These are phyloP conservation scores for Choanephora cucurbitarum DNA, from an alignment of 371 early-diverging fungal species.

Conservation along the genomic window DNA sequence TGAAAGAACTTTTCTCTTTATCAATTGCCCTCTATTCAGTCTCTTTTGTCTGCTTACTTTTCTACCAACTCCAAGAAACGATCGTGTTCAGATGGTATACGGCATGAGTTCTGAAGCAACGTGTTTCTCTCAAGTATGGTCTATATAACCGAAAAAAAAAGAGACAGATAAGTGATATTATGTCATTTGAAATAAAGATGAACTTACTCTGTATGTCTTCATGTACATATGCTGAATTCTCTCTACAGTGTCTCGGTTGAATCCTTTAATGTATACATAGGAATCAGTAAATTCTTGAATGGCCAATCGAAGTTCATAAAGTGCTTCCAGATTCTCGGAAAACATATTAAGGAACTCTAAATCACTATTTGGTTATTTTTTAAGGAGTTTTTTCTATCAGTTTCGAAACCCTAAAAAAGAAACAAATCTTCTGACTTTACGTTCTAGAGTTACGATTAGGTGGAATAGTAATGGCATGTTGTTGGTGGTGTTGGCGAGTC, in stretches of 20 bases:
- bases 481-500: slow-evolving; percentile 26
- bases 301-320: slow-evolving; percentile 50
- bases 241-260: slow-evolving; percentile 54
- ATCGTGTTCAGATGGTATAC: slow-evolving; percentile 56
- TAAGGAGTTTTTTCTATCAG: background rate
- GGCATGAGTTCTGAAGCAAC: slow-evolving; percentile 42
- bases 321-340: slow-evolving; percentile 51
- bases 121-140: slow-evolving; percentile 46
- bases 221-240: slow-evolving; percentile 62
- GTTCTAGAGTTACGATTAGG: slow-evolving; percentile 48
- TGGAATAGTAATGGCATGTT: slow-evolving; percentile 47
- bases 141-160: slow-evolving; percentile 16
- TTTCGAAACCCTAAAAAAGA: slow-evolving; percentile 7
- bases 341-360: slow-evolving; percentile 60
- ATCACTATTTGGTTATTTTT: slow-evolving; percentile 41
- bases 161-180: background rate
- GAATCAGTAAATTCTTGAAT: slow-evolving; percentile 62
- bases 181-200: too few species aligned
- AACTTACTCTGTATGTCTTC: slow-evolving; percentile 46
- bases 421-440: slow-evolving; percentile 30
- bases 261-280: slow-evolving; percentile 66
- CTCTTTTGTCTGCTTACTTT: slow-evolving; percentile 43
- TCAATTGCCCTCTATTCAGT: background rate
- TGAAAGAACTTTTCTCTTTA: background rate
- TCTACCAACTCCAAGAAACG: slow-evolving; percentile 59